These are phyloP conservation scores for Cercophora sp. DNA, from an alignment of 495 filamentous ascomycete genomes.

Conservation along the genomic window DNA sequence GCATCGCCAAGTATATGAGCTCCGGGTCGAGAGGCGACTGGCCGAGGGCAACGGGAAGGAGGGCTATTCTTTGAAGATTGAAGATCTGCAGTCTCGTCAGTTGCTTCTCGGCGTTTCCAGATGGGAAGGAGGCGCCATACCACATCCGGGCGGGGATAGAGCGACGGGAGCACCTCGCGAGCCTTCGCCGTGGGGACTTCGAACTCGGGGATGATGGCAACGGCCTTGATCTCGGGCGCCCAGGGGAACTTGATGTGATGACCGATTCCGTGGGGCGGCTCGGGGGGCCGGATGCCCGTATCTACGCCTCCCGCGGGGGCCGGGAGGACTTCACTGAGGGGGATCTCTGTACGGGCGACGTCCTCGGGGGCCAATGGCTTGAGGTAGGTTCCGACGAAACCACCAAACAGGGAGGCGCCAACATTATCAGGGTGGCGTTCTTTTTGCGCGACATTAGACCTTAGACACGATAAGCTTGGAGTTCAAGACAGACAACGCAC, in stretches of 20 bases:
- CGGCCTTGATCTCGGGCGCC: conserved; percentile 89
- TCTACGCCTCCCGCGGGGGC: conserved; percentile 81
- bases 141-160: conserved; percentile 74
- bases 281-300: conserved; percentile 75
- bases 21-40: conserved; percentile 85
- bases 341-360: conserved; percentile 82
- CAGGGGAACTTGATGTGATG: conserved; percentile 90
- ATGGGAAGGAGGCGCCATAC: conserved; percentile 45
- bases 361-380: conserved; percentile 85
- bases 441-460: conserved; percentile 13
- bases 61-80: conserved; percentile 86
- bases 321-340: conserved; percentile 89
- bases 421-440: conserved; percentile 98
- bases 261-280: conserved; percentile 86
- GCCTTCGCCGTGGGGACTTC: conserved; percentile 87
- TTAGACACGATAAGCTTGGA: neutral
- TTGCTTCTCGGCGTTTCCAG: neutral
- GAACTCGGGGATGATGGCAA: conserved; percentile 92
- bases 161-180: conserved; percentile 70
- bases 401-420: conserved; percentile 88
- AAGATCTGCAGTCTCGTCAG: conserved; percentile 58
- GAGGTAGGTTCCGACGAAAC: conserved; percentile 94
- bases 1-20: conserved; percentile 94
- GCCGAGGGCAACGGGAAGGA: conserved; percentile 81
- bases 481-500: conserved; percentile 30